Percentiles rank a stretch among this genome's conserved stretches.
Conservation (phyloP, 306 rosid species). For the Cucurbita moschata region DNA sequence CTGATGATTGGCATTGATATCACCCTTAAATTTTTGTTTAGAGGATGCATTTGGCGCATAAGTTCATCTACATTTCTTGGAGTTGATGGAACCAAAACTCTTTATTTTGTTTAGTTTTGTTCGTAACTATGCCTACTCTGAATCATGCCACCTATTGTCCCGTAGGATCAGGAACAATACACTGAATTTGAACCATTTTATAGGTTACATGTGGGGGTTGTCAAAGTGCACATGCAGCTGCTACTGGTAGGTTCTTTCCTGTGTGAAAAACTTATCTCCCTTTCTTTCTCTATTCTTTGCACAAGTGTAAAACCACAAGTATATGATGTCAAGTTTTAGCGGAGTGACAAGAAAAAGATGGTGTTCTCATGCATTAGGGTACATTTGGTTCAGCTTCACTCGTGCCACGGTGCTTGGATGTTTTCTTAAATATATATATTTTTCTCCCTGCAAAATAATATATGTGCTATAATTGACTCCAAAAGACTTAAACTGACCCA, state of each 20-base stretch:
- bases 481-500: background rate
- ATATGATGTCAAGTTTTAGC: background rate
- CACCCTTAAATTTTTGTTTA: background rate
- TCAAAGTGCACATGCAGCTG: slow-evolving; percentile 94
- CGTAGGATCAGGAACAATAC: background rate
- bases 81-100: background rate
- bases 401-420: background rate
- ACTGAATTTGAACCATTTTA: slow-evolving; percentile 13
- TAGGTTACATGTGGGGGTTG: slow-evolving; percentile 99
- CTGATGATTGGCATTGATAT: background rate
- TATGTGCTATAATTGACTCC: background rate
- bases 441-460: background rate
- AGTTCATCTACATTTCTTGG: background rate
- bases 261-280: slow-evolving; percentile 4
- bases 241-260: slow-evolving; percentile 45
- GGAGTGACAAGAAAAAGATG: background rate
- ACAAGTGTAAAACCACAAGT: background rate
- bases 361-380: background rate
- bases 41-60: background rate
- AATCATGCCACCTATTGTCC: background rate
- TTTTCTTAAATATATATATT: background rate
- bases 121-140: background rate
- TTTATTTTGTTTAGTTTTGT: background rate
- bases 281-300: background rate
- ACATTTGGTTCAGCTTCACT: background rate